A percentile compares a stretch with the other conserved stretches of the same genome.
These are phyloP conservation scores for Ploettnerulaceae sp. DNA, from an alignment of 2,329 filamentous ascomycete genomes.

Conservation along the genomic window DNA sequence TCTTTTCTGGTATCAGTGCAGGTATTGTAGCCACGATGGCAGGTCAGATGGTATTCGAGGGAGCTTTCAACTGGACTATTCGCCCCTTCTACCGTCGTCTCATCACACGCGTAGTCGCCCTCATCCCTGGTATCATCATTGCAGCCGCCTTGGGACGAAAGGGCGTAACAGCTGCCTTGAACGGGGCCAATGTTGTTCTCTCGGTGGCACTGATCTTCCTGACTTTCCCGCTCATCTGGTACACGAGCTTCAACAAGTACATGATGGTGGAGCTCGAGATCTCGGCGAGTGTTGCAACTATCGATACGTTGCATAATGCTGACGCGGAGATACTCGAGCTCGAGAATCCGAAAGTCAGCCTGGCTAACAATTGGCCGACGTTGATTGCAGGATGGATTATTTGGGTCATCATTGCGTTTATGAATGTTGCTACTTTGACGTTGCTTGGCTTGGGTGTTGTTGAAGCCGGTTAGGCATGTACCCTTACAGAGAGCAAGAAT, in stretches of 20 bases:
- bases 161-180: constrained; percentile 65
- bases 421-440: constrained; percentile 71
- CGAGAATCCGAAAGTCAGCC: constrained; percentile 34
- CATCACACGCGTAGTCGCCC: constrained; percentile 70
- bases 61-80: constrained; percentile 68
- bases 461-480: constrained; percentile 6
- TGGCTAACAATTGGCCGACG: constrained; percentile 66
- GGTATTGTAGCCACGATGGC: constrained; percentile 85
- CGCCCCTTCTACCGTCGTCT: constrained; percentile 73
- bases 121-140: constrained; percentile 75
- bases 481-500: too few relatives aligned
- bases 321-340: constrained; percentile 31
- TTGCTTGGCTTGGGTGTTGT: constrained; percentile 45
- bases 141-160: constrained; percentile 67
- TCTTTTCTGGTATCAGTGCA: constrained; percentile 73
- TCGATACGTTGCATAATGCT: not conserved
- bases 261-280: constrained; percentile 52
- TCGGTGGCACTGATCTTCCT: constrained; percentile 79
- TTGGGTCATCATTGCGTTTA: constrained; percentile 68
- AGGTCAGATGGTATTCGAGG: constrained; percentile 82
- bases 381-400: constrained; percentile 52
- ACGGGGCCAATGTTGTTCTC: constrained; percentile 69
- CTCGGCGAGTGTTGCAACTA: constrained; percentile 10
- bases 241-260: constrained; percentile 70
- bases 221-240: constrained; percentile 74